These are phyloP conservation scores for Yarrowia deformans DNA, from an alignment of 805 yeast species.

Conservation along the genomic window DNA sequence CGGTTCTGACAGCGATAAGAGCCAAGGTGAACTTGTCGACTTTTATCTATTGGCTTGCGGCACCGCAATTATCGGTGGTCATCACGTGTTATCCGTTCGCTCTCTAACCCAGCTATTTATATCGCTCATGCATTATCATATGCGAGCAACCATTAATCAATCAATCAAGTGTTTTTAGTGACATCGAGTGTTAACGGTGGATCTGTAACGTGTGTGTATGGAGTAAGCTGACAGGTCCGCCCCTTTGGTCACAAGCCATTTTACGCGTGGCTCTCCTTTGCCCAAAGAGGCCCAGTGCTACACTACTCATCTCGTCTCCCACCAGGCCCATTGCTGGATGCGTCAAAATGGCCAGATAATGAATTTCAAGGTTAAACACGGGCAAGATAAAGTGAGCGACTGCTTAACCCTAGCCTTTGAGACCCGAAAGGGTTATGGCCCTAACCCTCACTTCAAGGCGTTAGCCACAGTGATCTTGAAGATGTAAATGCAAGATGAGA, in stretches of 20 bases:
- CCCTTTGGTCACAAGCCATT: background rate
- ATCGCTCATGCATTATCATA: conserved; percentile 23
- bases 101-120: conserved; percentile 10
- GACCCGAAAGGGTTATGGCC: no score
- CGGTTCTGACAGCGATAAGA: no score
- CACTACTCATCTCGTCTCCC: background rate
- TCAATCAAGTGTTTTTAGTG: background rate
- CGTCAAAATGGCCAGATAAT: conserved; percentile 7
- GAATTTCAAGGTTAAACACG: background rate
- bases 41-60: no score
- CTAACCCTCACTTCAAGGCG: background rate
- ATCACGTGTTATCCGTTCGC: background rate
- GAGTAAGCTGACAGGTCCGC: background rate
- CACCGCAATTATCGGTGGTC: no score
- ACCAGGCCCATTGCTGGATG: background rate
- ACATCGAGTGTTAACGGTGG: background rate
- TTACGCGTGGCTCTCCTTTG: no score
- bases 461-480: background rate
- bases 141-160: conserved; percentile 16
- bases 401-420: conserved; percentile 2
- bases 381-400: conserved; percentile 13
- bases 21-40: no score
- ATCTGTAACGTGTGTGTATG: background rate
- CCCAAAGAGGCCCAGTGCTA: no score
- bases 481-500: no score